phyloP scores from a whole-genome alignment of 805 yeast genomes.

The Wickerhamomyces xylosicus region DNA sequence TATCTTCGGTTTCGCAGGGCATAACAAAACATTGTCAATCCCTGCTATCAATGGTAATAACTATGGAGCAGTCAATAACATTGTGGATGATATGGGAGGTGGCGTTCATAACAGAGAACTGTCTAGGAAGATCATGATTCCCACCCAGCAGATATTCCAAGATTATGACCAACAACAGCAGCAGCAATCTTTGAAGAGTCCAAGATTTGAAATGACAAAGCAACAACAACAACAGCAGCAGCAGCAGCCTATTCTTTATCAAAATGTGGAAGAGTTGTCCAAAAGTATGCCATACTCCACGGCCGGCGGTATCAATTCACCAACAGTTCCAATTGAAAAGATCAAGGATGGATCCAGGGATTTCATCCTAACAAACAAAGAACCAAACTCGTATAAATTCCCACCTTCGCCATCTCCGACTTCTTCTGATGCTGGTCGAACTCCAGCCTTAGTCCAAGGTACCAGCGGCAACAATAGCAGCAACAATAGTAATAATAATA shows the following conservation, averaged over 20 bases:
- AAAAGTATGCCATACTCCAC: background rate
- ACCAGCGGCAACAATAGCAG: constrained; percentile 2
- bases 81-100: too few species aligned
- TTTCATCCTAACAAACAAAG: constrained; percentile 40
- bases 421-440: background rate
- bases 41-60: constrained; percentile 28
- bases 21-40: constrained; percentile 51
- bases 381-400: constrained; percentile 44
- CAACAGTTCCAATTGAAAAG: background rate
- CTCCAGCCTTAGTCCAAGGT: constrained; percentile 3
- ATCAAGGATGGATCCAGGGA: constrained; percentile 3
- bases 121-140: constrained; percentile 8
- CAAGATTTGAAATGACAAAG: too few species aligned
- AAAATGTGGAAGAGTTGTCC: background rate
- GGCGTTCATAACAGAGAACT: constrained; percentile 2
- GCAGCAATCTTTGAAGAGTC: too few species aligned
- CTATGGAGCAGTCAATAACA: too few species aligned
- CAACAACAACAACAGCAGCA: constrained; percentile 6
- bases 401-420: constrained; percentile 30
- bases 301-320: background rate
- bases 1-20: constrained; percentile 64
- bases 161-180: constrained; percentile 12
- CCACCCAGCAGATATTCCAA: constrained; percentile 13
- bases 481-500: background rate
- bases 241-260: background rate